These are phyloP conservation scores for Thalassiosira pacifica DNA, from an alignment of 352 stramenopile genomes.

Conservation along the genomic window DNA sequence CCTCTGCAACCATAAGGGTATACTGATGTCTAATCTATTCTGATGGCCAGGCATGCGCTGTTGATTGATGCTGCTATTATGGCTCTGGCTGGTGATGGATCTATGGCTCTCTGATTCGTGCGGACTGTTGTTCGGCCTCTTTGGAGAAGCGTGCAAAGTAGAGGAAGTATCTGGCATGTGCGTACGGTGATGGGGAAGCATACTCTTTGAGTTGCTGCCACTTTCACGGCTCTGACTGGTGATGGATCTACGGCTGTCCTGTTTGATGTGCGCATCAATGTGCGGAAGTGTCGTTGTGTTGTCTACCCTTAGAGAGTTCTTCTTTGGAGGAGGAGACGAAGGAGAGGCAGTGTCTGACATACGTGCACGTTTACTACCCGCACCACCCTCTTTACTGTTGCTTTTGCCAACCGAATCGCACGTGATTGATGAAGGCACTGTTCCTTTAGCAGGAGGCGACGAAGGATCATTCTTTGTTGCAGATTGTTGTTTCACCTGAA, in stretches of 20 bases:
- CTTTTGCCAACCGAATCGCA: slow-evolving; percentile 30
- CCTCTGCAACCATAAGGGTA: slow-evolving; percentile 23
- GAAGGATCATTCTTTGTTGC: slow-evolving; percentile 6
- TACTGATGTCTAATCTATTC: not conserved
- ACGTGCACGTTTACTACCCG: not conserved
- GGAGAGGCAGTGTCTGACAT: not conserved
- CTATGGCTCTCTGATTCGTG: not conserved
- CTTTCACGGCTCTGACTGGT: slow-evolving; percentile 2
- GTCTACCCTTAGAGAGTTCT: not conserved
- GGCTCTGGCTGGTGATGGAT: not conserved
- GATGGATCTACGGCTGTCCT: slow-evolving; percentile 14
- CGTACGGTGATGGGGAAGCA: too few relatives aligned
- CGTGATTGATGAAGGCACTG: slow-evolving; percentile 34
- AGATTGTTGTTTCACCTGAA: not conserved
- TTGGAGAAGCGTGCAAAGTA: too few relatives aligned
- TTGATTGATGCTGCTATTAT: not conserved
- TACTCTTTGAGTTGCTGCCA: too few relatives aligned
- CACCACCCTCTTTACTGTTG: not conserved
- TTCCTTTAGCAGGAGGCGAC: not conserved
- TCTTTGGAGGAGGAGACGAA: not conserved
- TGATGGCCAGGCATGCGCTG: not conserved
- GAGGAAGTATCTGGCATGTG: too few relatives aligned
- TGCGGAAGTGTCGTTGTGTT: not conserved
- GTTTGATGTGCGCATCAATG: not conserved
- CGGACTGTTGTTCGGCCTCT: too few relatives aligned